A percentile compares a stretch with the other conserved stretches of the same genome.
These are phyloP conservation scores for Raddia distichophylla DNA, from an alignment of 176 grass and related monocot species.

Conservation along the genomic window DNA sequence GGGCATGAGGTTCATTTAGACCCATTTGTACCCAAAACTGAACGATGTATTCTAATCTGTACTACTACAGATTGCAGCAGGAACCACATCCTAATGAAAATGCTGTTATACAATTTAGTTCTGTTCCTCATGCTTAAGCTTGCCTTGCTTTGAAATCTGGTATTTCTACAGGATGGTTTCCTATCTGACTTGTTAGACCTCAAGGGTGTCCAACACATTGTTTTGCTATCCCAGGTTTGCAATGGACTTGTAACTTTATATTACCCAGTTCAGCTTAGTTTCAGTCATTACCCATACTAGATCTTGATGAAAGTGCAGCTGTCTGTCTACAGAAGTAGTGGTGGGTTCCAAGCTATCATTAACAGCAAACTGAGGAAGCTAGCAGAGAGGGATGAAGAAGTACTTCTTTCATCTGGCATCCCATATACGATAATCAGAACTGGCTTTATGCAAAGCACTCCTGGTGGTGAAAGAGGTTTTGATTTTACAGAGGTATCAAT, in stretches of 20 bases:
- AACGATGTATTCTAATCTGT: neutral
- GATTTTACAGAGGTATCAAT: conserved; percentile 69
- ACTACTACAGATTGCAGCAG: neutral
- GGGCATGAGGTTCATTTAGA: conserved; percentile 18
- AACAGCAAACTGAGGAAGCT: conserved; percentile 71
- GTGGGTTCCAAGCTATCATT: conserved; percentile 81
- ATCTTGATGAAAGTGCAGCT: conserved; percentile 86
- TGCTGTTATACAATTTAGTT: neutral
- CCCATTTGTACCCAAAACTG: neutral
- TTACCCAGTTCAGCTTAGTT: conserved; percentile 27
- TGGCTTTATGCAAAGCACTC: conserved; percentile 67
- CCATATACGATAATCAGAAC: conserved; percentile 81
- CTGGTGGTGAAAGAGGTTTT: conserved; percentile 73
- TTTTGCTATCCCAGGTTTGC: conserved; percentile 92
- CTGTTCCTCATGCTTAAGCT: neutral
- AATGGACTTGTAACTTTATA: conserved; percentile 13
- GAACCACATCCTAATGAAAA: neutral
- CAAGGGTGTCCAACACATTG: conserved; percentile 75
- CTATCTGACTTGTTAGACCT: conserved; percentile 61
- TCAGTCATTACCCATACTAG: conserved; percentile 43
- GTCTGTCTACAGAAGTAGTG: conserved; percentile 74
- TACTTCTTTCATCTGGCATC: conserved; percentile 69
- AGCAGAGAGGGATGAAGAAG: conserved; percentile 79
- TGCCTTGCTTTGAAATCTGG: conserved; percentile 27
- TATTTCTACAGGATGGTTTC: conserved; percentile 72